These are phyloP conservation scores for Pterulicium gracile DNA, from an alignment of 1,284 basidiomycete species.

Conservation along the genomic window DNA sequence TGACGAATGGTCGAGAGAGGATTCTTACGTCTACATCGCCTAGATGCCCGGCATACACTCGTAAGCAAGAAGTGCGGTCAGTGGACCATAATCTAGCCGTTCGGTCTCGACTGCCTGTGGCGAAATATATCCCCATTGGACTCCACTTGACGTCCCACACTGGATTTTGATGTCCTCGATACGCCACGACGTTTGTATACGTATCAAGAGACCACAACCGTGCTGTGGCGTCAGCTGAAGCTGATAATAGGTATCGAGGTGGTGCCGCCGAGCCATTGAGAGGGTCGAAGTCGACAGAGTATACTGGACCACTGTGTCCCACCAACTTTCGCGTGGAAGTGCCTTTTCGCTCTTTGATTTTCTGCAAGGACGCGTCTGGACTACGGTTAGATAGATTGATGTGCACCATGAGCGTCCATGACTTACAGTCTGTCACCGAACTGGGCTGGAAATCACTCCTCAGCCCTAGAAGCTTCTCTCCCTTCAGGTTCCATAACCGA, in stretches of 20 bases:
- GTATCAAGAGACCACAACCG: constrained; percentile 96
- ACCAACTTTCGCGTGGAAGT: constrained; percentile 85
- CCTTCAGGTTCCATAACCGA: constrained; percentile 90
- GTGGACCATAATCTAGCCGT: constrained; percentile 97
- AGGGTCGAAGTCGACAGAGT: constrained; percentile 91
- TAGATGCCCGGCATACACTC: constrained; percentile 94
- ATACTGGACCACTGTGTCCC: constrained; percentile 95
- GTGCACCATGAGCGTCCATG: neutral
- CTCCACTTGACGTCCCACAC: constrained; percentile 99
- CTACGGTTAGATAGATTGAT: constrained; percentile 8
- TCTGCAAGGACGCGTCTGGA: constrained; percentile 48
- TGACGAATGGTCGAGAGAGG: constrained; percentile 4
- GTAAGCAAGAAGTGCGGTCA: constrained; percentile 77
- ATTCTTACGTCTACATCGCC: constrained; percentile 91
- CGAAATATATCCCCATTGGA: constrained; percentile 97
- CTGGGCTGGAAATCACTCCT: constrained; percentile 66
- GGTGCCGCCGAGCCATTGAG: constrained; percentile 77
- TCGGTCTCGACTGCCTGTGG: constrained; percentile 87
- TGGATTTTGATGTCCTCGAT: constrained; percentile 93
- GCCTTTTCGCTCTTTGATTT: constrained; percentile 70
- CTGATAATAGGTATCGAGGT: constrained; percentile 83
- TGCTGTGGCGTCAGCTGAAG: constrained; percentile 88
- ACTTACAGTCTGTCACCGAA: constrained; percentile 60
- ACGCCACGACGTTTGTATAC: constrained; percentile 87
- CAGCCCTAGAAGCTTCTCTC: constrained; percentile 75